phyloP scores from a whole-genome alignment of 164 flowering plant genomes.

The Litsea cubeba region DNA sequence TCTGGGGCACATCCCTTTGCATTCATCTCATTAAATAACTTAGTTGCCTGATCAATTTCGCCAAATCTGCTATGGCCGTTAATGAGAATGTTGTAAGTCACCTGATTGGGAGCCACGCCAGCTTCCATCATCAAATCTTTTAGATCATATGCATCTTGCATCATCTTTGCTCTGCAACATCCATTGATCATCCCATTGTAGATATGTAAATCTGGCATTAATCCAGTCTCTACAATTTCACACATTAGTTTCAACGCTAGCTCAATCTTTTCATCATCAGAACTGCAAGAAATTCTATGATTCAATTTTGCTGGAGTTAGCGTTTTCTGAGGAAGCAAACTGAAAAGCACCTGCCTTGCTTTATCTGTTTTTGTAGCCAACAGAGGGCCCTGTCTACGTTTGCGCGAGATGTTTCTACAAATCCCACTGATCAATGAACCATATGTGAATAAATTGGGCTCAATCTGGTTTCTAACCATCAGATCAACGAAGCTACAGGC shows the following conservation, averaged over 20 bases:
- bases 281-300: slow-evolving; percentile 7
- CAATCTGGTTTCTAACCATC: slow-evolving; percentile 42
- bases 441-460: slow-evolving; percentile 31
- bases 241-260: slow-evolving; percentile 27
- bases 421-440: slow-evolving; percentile 45
- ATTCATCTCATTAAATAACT: slow-evolving; percentile 47
- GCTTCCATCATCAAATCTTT: slow-evolving; percentile 35
- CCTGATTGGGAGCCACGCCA: slow-evolving; percentile 45
- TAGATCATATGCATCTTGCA: slow-evolving; percentile 41
- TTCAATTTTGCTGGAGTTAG: slow-evolving; percentile 9
- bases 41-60: slow-evolving; percentile 38
- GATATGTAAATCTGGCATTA: slow-evolving; percentile 40
- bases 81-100: slow-evolving; percentile 58
- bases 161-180: slow-evolving; percentile 33
- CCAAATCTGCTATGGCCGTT: slow-evolving; percentile 33
- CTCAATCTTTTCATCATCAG: slow-evolving; percentile 25
- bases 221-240: slow-evolving; percentile 14
- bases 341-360: slow-evolving; percentile 29
- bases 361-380: slow-evolving; percentile 14
- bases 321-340: slow-evolving; percentile 27
- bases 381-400: slow-evolving; percentile 13
- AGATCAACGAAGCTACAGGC: slow-evolving; percentile 40
- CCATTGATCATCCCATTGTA: slow-evolving; percentile 44
- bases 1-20: no score
- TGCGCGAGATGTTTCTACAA: slow-evolving; percentile 27